These are phyloP conservation scores for Turnera subulata DNA, from an alignment of 345 rosid species.

Conservation along the genomic window DNA sequence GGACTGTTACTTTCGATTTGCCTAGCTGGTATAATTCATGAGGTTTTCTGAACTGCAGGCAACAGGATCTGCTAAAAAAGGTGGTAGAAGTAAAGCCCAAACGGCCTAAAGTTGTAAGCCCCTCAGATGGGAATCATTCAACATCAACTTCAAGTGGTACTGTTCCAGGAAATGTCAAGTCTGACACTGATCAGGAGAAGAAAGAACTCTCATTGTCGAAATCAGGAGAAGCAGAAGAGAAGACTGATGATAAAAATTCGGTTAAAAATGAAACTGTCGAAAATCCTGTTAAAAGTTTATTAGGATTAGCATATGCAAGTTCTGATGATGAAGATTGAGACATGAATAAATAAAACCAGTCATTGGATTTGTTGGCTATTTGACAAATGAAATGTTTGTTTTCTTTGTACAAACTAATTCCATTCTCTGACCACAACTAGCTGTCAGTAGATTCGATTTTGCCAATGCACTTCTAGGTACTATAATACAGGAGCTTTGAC, in stretches of 20 bases:
- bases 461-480: too few species aligned
- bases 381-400: too few species aligned
- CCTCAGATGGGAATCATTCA: conserved; percentile 24
- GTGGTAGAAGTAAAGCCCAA: conserved; percentile 89
- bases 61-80: conserved; percentile 81
- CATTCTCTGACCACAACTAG: too few species aligned
- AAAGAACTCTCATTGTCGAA: conserved; percentile 19
- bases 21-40: neutral
- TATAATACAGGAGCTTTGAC: too few species aligned
- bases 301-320: conserved; percentile 81
- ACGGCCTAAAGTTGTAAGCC: conserved; percentile 41
- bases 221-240: conserved; percentile 24
- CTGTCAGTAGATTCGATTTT: too few species aligned
- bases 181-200: conserved; percentile 24
- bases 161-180: conserved; percentile 21
- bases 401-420: too few species aligned
- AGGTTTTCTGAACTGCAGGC: conserved; percentile 37
- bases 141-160: conserved; percentile 24
- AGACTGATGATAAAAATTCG: conserved; percentile 16
- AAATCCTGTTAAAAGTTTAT: conserved; percentile 52
- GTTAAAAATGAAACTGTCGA: conserved; percentile 8
- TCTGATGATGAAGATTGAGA: conserved; percentile 62
- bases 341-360: too few species aligned
- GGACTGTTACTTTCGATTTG: neutral
- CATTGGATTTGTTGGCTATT: too few species aligned